A percentile compares a stretch with the other conserved stretches of the same genome.
Evolutionary conservation across 2,329 filamentous ascomycete genomes (phyloP).

Genomic region (Trichothecium roseum): DNA sequence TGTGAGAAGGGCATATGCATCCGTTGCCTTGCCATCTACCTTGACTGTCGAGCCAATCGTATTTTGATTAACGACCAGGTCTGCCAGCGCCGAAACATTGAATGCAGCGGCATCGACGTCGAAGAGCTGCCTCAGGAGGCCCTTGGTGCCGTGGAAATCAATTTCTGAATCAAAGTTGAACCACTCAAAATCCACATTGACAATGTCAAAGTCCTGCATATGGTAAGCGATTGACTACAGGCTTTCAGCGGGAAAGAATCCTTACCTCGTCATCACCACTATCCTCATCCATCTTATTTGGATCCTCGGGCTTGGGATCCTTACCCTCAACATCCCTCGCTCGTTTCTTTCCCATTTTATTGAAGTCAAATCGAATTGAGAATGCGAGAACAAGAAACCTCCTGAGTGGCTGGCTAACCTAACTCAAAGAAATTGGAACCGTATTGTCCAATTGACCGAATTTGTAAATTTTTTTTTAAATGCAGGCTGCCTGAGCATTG

Average conservation of each 20-base stretch:
- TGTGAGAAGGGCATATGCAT: constrained; percentile 87
- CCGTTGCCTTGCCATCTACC: constrained; percentile 86
- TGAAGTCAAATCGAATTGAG: background rate
- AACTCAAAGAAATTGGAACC: background rate
- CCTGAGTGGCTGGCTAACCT: background rate
- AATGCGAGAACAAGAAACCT: background rate
- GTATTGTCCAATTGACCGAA: background rate
- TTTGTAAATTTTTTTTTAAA: background rate
- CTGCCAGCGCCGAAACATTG: constrained; percentile 76
- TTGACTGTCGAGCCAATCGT: constrained; percentile 91
- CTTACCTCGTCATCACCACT: constrained; percentile 44
- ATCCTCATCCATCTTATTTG: constrained; percentile 39
- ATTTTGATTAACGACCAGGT: constrained; percentile 78
- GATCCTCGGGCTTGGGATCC: constrained; percentile 26
- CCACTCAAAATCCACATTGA: constrained; percentile 97
- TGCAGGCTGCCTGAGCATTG: background rate
- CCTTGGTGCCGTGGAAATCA: constrained; percentile 93
- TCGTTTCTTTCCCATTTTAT: constrained; percentile 38
- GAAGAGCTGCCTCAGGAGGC: constrained; percentile 80
- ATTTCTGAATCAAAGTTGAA: constrained; percentile 86
- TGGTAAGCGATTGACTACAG: constrained; percentile 6
- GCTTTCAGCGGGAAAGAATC: background rate
- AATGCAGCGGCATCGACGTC: constrained; percentile 80
- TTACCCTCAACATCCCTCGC: constrained; percentile 34
- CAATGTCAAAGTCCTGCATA: constrained; percentile 70